These are phyloP conservation scores for Pyrenochaeta sp. DNA, from an alignment of 2,329 filamentous ascomycete species.

Conservation along the genomic window DNA sequence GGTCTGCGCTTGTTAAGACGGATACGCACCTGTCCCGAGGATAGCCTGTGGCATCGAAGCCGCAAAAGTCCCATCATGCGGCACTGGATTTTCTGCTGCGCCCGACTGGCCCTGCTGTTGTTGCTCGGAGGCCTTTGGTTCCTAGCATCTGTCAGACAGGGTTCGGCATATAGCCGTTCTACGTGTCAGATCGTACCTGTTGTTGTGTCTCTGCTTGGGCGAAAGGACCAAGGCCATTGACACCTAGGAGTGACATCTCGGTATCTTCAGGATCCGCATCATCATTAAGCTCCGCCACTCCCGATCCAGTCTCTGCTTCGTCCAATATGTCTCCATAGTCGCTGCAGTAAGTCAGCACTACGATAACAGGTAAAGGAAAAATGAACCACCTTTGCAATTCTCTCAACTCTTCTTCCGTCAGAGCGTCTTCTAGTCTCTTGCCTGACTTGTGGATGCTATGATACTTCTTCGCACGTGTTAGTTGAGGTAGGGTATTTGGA, in stretches of 20 bases:
- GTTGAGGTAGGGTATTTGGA: background rate
- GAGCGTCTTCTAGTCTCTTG: conserved; percentile 46
- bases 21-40: conserved; percentile 46
- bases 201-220: conserved; percentile 20
- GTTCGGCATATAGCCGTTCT: conserved; percentile 21
- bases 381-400: conserved; percentile 38
- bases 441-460: conserved; percentile 49
- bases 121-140: conserved; percentile 35
- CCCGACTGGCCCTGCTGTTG: conserved; percentile 31
- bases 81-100: conserved; percentile 23
- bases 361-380: background rate
- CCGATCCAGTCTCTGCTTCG: conserved; percentile 28
- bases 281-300: conserved; percentile 24
- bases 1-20: conserved; percentile 29
- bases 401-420: conserved; percentile 43
- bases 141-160: conserved; percentile 37
- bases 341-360: conserved; percentile 31
- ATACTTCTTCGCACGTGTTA: conserved; percentile 43
- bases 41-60: conserved; percentile 46
- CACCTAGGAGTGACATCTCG: conserved; percentile 30
- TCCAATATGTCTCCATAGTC: conserved; percentile 44
- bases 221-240: conserved; percentile 17
- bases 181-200: conserved; percentile 37
- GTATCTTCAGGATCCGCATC: conserved; percentile 34
- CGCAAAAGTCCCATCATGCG: conserved; percentile 29